Evolutionary conservation across 1,284 basidiomycete species (phyloP), one percentile per base, ranked within the genome.

Genomic region (Fomitiporia mediterranea): DNA sequence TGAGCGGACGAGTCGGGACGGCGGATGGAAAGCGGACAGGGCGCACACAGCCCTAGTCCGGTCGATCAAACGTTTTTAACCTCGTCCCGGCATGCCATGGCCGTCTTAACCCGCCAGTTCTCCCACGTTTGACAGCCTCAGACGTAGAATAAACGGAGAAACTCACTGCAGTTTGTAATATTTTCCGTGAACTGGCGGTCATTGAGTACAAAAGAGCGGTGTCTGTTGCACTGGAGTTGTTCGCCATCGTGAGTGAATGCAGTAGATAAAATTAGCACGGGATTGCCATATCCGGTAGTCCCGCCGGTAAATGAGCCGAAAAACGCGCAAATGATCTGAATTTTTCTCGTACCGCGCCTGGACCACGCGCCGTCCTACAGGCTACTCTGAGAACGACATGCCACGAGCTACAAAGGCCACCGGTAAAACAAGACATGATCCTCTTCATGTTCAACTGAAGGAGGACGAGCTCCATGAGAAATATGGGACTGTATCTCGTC

Each of bases 381-480:
- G n/a, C n/a, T n/a, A n/a, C n/a, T n/a, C n/a, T n/a, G n/a, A 35
- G 64, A 52, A 43, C 2, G 21, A 6, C 60, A 90, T 90, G 87
- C 88, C 88, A 61, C 79, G 84, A 61, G 71, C 75, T 5, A 68
- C 73, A 59, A 84, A 80, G 67, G 60, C 76, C 3, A 61, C 72
- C 15, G 72, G 72, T 53, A 89, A 85, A 62, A 68, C 76, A 19
- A 76, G 91, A 64, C 93, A 92, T 69, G 91, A 92, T 65, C 91
- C 93, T 21, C 80, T 96, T n/a, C 83, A 88, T 64, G 77, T 86
- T 37, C 88, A 94, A 68, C 76, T 96, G 52, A 78, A 82, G 53
- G 84, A 86, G 60, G 93, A 95, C 68, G 86, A 89, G 64, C 65
- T 79, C 0, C 67, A 86, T 17, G 82, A 79, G 62, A 89, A 86